These are phyloP conservation scores for Globisporangium takayamanum DNA, from an alignment of 352 stramenopile genomes.

Conservation along the genomic window DNA sequence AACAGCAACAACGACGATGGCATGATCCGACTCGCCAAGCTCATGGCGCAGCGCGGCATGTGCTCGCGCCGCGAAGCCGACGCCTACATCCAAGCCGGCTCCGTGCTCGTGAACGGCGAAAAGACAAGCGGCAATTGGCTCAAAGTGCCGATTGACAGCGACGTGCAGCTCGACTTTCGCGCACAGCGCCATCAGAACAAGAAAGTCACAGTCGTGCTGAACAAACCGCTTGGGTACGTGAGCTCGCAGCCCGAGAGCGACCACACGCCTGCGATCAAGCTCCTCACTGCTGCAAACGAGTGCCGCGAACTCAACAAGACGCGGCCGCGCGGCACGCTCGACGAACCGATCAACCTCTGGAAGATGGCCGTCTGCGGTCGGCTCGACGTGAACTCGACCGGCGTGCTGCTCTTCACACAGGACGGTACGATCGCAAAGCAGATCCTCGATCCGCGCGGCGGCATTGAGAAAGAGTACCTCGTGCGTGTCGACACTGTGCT, in stretches of 20 bases:
- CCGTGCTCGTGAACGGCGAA: conserved; percentile 71
- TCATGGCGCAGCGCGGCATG: conserved; percentile 71
- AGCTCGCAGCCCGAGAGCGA: conserved; percentile 71
- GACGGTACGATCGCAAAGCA: conserved; percentile 71
- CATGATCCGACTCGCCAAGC: conserved; percentile 65
- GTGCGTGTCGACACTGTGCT: conserved; percentile 61
- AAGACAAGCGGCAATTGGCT: conserved; percentile 57
- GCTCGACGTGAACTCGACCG: conserved; percentile 81
- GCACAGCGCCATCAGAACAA: conserved; percentile 68
- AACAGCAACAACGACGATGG: conserved; percentile 7
- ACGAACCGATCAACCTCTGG: conserved; percentile 51
- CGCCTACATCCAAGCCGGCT: conserved; percentile 68
- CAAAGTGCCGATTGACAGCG: conserved; percentile 52
- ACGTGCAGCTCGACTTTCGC: conserved; percentile 51
- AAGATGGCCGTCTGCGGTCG: conserved; percentile 83
- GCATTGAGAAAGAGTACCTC: conserved; percentile 83
- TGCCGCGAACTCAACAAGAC: conserved; percentile 52
- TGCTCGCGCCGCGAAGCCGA: conserved; percentile 80
- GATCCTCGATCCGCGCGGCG: conserved; percentile 64
- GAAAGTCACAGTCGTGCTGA: conserved; percentile 78
- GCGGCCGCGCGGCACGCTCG: conserved; percentile 24
- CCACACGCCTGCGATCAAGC: conserved; percentile 60
- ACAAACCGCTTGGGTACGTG: conserved; percentile 79
- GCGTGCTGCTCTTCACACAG: conserved; percentile 77
- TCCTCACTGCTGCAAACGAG: conserved; percentile 75